Evolutionary conservation across 1,284 basidiomycete genomes (phyloP), one percentile per base, ranked within the genome.

Genomic region (Bondarzewia mesenterica): DNA sequence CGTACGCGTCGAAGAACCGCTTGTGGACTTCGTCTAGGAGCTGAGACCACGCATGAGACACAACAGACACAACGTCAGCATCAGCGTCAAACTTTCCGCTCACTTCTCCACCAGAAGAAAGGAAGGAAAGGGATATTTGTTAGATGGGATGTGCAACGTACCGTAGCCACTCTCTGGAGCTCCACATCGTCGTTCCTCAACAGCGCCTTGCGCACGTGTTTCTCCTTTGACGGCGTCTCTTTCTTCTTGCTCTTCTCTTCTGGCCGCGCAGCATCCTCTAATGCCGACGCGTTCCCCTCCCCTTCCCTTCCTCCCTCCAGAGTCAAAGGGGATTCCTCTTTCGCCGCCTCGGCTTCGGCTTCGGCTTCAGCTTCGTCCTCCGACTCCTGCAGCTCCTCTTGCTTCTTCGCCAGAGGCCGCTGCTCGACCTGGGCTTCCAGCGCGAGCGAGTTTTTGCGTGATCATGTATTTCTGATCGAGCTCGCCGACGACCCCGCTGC

Each of bases 171-270:
- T 16, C 95, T 74, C 14, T 73, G 69, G 42, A 99, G 74, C 67
- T 99, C 95, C n/a, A 63, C 61, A 63, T 99, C 95, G 54, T 93
- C 80, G 52, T 93, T 89, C 62, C 86, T 92, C 46, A 98, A 69
- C 23, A 98, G 66, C 0, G 92, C 87, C 58, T 85, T 89, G 44
- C 75, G 75, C 16, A 65, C 64, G 29, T 57, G 58, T 53, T 74
- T 77, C 50, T 75, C 73, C 21, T 63, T 55, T 46, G 61, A 50
- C 8, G 60, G 46, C 15, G 53, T 54, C 26, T 54, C 54, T 16
- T 41, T 47, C 20, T 44, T 35, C 3, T 26, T 20, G 40, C 22
- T 36, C 42, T 42, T 46, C 10, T 26, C 45, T 39, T 21, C 23
- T 42, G 37, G 26, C 21, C 32, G 42, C 14, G 18, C 22, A 7